Base-by-base conservation (phyloP, 441 rosid species). In the Brassica hybrid region DNA sequence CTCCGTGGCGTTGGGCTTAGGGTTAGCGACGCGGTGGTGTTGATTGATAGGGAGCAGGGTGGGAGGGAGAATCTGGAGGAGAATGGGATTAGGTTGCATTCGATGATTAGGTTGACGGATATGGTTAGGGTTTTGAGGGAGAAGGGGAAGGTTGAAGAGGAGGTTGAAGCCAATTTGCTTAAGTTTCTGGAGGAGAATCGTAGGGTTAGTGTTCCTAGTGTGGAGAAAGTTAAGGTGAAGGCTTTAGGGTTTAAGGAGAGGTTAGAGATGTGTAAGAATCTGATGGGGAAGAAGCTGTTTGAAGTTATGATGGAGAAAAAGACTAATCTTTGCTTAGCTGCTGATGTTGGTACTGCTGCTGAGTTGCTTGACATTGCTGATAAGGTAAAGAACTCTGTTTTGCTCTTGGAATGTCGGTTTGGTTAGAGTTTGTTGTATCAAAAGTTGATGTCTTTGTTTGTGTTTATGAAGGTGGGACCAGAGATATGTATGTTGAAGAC, bases 401-500 rank as follows among this genome's bases (percentile, higher is more conserved):
- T 7, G 38, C 1, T 32, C 38, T 32, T 6, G 38, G 38, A 21
- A 10, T 2, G 3, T 54, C 23, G 9, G 0, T 13, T 36, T 57
- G 12, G 1, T 17, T 2, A 5, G 30, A 23, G 1, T 23, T n/a
- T n/a, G n/a, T 23, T 23, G 34, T 48, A 32, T 60, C 2, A 1
- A 6, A 38, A 13, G 32, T 41, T 34, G 41, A 10, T 30, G 30
- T 5, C 14, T 21, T 16, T 61, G 13, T 18, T 6, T 72, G 75
- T 83, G 65, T 21, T 64, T 10, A 13, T 87, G 83, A 74, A 95
- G 99, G 97, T 93, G 77, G 99, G 97, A 81, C 90, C 91, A 7
- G 98, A 93, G 86, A 95, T 95, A 52, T 95, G 98, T 76, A 60
- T 93, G 75, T 74, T 93, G 89, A 95, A 95, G 85, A 93, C 99